These are phyloP conservation scores for Acmispon strigosus DNA, from an alignment of 306 rosid genomes.

Conservation along the genomic window DNA sequence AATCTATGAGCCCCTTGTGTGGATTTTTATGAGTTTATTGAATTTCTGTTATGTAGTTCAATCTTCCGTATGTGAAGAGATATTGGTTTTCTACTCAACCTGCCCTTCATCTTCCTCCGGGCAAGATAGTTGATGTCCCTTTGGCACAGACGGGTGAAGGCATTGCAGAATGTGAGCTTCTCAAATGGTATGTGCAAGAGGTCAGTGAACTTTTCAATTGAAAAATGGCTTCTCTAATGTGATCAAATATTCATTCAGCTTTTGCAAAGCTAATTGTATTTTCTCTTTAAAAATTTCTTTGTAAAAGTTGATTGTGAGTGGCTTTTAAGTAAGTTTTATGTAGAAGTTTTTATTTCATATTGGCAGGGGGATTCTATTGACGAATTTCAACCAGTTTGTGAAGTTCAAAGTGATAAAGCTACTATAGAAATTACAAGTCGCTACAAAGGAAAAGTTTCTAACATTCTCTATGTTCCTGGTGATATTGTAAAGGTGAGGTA, in stretches of 20 bases:
- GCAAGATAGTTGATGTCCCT: constrained; percentile 62
- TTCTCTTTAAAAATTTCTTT: neutral
- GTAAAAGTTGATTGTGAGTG: neutral
- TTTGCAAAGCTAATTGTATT: neutral
- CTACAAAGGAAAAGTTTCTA: constrained; percentile 66
- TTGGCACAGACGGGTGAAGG: constrained; percentile 99
- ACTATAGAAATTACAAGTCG: constrained; percentile 97
- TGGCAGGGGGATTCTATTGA: constrained; percentile 84
- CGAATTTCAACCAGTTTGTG: constrained; percentile 87
- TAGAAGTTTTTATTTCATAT: neutral
- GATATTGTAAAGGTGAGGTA: constrained; percentile 79
- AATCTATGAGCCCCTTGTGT: neutral
- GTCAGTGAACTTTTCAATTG: constrained; percentile 30
- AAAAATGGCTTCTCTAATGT: neutral
- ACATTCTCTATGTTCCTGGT: constrained; percentile 64
- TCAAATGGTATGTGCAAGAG: constrained; percentile 92
- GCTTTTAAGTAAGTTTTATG: neutral
- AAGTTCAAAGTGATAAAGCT: constrained; percentile 99
- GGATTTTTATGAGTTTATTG: neutral
- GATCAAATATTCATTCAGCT: neutral
- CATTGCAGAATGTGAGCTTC: constrained; percentile 96
- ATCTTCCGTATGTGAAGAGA: constrained; percentile 17
- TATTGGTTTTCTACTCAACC: constrained; percentile 52
- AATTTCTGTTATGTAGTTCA: constrained; percentile 27
- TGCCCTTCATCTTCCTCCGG: constrained; percentile 26